Base-by-base conservation (phyloP, 345 rosid species). In the sweet orange (Citrus sinensis) region DNA sequence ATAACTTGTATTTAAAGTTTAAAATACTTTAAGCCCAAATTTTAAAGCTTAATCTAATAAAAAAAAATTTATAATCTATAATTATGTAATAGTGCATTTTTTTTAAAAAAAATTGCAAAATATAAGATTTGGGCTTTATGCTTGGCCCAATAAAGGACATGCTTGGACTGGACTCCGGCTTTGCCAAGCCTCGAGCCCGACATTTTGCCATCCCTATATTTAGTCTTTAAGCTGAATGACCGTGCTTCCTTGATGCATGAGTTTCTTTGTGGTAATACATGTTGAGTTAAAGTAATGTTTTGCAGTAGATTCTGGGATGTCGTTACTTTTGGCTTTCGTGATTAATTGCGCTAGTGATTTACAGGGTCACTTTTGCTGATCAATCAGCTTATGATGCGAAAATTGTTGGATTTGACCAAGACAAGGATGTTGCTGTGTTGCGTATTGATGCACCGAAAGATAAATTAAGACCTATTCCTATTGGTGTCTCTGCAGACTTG, bases 361-460 rank as follows among this genome's bases (percentile, higher is more conserved):
- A 71, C 84, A 95, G 99, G 89, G 93, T 93, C 55, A 95, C 98
- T 76, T 96, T 95, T 78, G 90, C 94, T 55, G 99, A 95, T 82
- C 97, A 95, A 80, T 70, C 98, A 49, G 82, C 92, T 1, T 93
- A 81, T 77, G 99, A 95, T 89, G 99, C 99, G 19, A 82, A 54
- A 80, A 90, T 95, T 78, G 98, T 95, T 85, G 99, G 99, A 77
- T 95, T 83, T 76, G 98, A 95, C 86, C 94, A 93, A 88, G 99
- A 95, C 83, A 95, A 95, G 86, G 99, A 95, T 85, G 99, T 95
- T 49, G 98, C 99, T 6, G 96, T 93, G 32, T 80, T 95, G 84
- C 86, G 84, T 72, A 87, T 93, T 0, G 88, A 91, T 65, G 93
- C 98, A 22, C 99, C 98, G 0, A 86, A 87, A 61, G 88, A 87